These are phyloP conservation scores for baker's yeast (Saccharomyces cerevisiae) DNA, from an alignment of 805 yeast genomes.

Conservation along the genomic window DNA sequence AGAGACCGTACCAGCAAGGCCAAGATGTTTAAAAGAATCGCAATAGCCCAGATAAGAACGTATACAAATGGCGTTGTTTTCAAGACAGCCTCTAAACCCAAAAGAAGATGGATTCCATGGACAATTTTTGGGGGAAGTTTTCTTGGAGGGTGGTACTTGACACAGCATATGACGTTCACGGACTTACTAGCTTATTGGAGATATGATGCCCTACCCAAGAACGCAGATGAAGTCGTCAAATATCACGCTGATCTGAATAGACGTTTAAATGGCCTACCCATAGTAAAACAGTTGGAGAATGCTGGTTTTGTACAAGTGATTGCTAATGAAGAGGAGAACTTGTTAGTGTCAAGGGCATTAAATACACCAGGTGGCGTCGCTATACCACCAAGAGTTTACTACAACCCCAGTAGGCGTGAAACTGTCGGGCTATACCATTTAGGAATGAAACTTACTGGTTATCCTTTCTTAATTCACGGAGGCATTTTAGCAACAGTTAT, in stretches of 20 bases:
- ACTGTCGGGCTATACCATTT: slow-evolving; percentile 63
- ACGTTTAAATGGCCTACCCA: slow-evolving; percentile 41
- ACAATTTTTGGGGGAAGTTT: slow-evolving; percentile 27
- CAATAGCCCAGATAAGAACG: not conserved
- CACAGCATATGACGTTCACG: slow-evolving; percentile 30
- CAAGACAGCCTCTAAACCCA: slow-evolving; percentile 1
- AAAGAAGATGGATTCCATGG: slow-evolving; percentile 19
- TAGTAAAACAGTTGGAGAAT: slow-evolving; percentile 40
- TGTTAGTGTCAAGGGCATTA: slow-evolving; percentile 43
- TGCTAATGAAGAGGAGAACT: slow-evolving; percentile 18
- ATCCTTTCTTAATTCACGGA: slow-evolving; percentile 82
- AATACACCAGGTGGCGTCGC: slow-evolving; percentile 73
- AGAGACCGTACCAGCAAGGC: not conserved
- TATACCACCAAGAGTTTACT: slow-evolving; percentile 62
- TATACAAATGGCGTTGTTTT: not conserved
- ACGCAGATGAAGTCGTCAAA: slow-evolving; percentile 22
- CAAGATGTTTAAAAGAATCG: not conserved
- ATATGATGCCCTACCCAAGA: slow-evolving; percentile 26
- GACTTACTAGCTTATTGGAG: slow-evolving; percentile 30
- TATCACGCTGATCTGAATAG: slow-evolving; percentile 35
- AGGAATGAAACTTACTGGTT: slow-evolving; percentile 75
- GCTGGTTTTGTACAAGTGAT: slow-evolving; percentile 33
- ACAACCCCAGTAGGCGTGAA: slow-evolving; percentile 46
- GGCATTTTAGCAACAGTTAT: slow-evolving; percentile 76
- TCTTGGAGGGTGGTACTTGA: slow-evolving; percentile 25